A percentile compares a stretch with the other conserved stretches of the same genome.
These are phyloP conservation scores for Didymella exigua DNA, from an alignment of 2,329 filamentous ascomycete genomes.

Conservation along the genomic window DNA sequence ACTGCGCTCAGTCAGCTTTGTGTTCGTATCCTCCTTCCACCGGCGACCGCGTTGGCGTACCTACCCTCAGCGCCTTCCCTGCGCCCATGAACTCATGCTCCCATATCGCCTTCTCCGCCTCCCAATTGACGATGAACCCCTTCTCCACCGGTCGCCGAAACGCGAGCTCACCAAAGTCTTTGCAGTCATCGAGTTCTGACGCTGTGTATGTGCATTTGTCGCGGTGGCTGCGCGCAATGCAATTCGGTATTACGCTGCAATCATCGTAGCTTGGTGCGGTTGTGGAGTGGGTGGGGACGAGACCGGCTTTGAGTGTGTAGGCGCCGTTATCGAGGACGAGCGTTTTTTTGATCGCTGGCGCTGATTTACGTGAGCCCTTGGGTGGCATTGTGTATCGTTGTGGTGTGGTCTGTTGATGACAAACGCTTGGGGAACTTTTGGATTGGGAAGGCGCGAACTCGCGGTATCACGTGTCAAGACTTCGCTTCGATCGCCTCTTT, in stretches of 20 bases:
- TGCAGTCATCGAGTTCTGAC: constrained; percentile 76
- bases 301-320: constrained; percentile 88
- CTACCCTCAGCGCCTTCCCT: constrained; percentile 63
- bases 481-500: too few species aligned
- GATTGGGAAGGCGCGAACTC: background rate
- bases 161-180: constrained; percentile 85
- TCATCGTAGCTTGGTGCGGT: constrained; percentile 34
- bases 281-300: constrained; percentile 53
- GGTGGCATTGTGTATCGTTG: constrained; percentile 31
- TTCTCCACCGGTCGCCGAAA: constrained; percentile 92
- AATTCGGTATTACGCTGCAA: constrained; percentile 82
- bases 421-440: background rate
- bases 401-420: background rate
- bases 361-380: constrained; percentile 40
- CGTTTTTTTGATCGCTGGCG: constrained; percentile 54
- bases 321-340: constrained; percentile 94
- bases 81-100: constrained; percentile 84
- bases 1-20: constrained; percentile 48
- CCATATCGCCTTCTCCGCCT: constrained; percentile 94
- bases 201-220: constrained; percentile 80
- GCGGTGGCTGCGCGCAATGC: constrained; percentile 78
- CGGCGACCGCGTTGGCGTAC: constrained; percentile 22
- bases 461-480: constrained; percentile 7
- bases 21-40: background rate
- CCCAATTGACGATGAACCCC: constrained; percentile 96